Evolutionary conservation across 2,329 filamentous ascomycete species (phyloP), one percentile per base, ranked within the genome.

Genomic region (Canariomyces notabilis): DNA sequence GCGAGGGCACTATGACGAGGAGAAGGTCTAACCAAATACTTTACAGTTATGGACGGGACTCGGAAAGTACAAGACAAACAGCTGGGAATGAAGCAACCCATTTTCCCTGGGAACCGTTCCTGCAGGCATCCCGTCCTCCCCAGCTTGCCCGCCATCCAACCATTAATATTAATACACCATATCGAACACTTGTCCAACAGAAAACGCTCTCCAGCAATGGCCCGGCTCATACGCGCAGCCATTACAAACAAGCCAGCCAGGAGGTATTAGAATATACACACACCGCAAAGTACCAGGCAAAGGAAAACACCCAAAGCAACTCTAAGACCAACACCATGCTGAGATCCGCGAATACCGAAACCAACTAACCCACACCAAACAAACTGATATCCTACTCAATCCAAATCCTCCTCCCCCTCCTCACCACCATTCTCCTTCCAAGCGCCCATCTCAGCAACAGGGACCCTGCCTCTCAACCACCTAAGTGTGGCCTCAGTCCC

Each of bases 401-500:
- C 56, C 43, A 53, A 49, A 40, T 63, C 61, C 5, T 52, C 55
- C 6, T 59, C 61, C 8, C 61, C 64, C 2, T 36, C 56, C 16
- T 69, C 67, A 2, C 64, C 70, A 7, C 70, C 67, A 21, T 69
- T 69, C 7, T 67, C 72, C 47, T 67, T 73, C 77, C 77, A 81
- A n/a, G 69, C 67, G 0, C 64, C 72, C 75, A 75, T 78, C 57
- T 80, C 77, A 0, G 72, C 75, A 1, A 75, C 71, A 0, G 87
- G 82, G 29, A 95, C 84, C 45, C 85, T 77, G 21, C 88, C 85
- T 50, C 87, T 77, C 41, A 96, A 66, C 85, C 89, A 95, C 40
- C 82, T 75, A 55, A 96, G 69, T 0, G 89, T 83, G 2, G 87
- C 85, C 57, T 95, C 89, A 0, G 90, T 96, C 1, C 91, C 91